Percentiles rank a stretch among this genome's conserved stretches.
phyloP scores from a whole-genome alignment of 805 yeast genomes.

The Clavispora fructus region DNA sequence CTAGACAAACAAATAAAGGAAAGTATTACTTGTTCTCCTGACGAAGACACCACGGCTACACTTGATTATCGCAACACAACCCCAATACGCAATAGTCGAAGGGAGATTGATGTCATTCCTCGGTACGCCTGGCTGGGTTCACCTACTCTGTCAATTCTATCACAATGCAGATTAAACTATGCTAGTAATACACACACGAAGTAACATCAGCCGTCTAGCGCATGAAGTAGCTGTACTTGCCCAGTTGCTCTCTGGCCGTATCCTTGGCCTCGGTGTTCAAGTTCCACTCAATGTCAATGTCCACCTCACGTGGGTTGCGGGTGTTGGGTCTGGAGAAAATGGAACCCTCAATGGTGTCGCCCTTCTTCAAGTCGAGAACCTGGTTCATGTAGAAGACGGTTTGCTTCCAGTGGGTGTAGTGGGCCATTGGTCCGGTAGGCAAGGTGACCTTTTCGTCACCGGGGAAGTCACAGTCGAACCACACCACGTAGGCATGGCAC shows the following conservation, averaged over 20 bases:
- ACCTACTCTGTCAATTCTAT: neutral
- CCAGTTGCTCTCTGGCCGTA: conserved; percentile 48
- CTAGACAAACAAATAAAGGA: too few relatives aligned
- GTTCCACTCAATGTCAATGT: conserved; percentile 65
- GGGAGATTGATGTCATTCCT: too few relatives aligned
- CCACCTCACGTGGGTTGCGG: conserved; percentile 83
- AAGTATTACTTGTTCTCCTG: too few relatives aligned
- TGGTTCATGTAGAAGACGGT: conserved; percentile 87
- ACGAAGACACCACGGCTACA: too few relatives aligned
- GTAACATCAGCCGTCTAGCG: conserved; percentile 35
- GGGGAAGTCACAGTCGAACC: conserved; percentile 95
- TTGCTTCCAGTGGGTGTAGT: conserved; percentile 98
- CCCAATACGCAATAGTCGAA: too few relatives aligned
- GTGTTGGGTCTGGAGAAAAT: conserved; percentile 73
- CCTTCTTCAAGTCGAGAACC: conserved; percentile 69
- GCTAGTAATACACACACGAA: conserved; percentile 1
- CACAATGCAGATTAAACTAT: neutral
- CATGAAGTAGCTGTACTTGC: conserved; percentile 65
- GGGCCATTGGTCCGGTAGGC: conserved; percentile 91
- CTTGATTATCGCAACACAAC: too few relatives aligned
- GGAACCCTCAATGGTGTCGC: conserved; percentile 69
- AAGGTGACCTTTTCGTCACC: conserved; percentile 62
- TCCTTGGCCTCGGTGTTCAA: conserved; percentile 41
- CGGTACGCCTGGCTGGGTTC: too few relatives aligned
- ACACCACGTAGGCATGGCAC: conserved; percentile 84